Evolutionary conservation across 805 yeast species (phyloP), one percentile per base, ranked within the genome.

Genomic region (Saccharomyces cerevisiae): DNA sequence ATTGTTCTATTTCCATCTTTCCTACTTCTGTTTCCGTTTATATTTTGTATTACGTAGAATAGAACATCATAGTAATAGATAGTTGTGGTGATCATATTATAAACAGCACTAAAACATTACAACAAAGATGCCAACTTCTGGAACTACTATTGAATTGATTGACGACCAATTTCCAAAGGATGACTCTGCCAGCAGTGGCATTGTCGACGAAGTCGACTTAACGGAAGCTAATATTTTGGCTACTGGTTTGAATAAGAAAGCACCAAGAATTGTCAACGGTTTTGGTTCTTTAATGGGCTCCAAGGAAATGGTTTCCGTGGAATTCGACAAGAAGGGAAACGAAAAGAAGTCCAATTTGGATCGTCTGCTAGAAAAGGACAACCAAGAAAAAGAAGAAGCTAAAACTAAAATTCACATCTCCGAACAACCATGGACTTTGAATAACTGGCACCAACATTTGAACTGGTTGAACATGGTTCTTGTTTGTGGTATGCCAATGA

Each of bases 241-340:
- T 17, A 87, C 94, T 10, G 95, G 95, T 60, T 80, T 88, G 53
- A 82, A 86, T 75, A 85, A 83, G 67, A 78, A 81, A 63, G 76
- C 76, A 53, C 82, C 81, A 51, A 79, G 92, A 71, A 82, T 86
- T 51, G 92, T 86, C 49, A 90, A 90, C 54, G 87, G 90, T 21
- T 86, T 90, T 50, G 94, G 94, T 46, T 75, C 75, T 50, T 73
- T 87, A 63, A 87, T 87, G 95, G 95, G 95, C 41, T 84, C 92
- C 50, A 85, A 86, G 67, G 79, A 81, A 46, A 77, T 86, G 77
- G 84, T 84, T 24, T 74, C 77, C 46, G 83, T 84, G 27, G 81
- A 87, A 47, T 88, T 87, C 46, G 53, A 63, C 48, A 55, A 53
- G 36, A 62, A 61, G 50, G 36, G 36, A 14, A 31, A 31, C n/a